Conservation (phyloP, 164 flowering plant species). For the Platanus orientalis region DNA sequence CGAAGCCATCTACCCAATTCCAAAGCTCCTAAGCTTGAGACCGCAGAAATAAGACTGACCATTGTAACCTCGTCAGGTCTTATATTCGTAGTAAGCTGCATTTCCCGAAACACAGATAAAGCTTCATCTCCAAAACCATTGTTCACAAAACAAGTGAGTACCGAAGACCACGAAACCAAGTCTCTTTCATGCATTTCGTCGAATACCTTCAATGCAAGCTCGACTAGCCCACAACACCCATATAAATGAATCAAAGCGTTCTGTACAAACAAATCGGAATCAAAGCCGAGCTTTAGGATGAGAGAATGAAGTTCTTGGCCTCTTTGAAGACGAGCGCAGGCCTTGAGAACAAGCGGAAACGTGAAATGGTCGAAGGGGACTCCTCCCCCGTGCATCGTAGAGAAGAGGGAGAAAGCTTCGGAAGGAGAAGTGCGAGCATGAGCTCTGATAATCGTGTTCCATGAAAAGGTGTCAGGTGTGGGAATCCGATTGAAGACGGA, state of each 20-base stretch:
- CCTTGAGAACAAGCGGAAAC: slow-evolving; percentile 42
- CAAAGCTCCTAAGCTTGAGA: slow-evolving; percentile 33
- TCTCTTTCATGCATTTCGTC: slow-evolving; percentile 32
- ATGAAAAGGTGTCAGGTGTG: slow-evolving; percentile 13
- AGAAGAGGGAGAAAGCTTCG: slow-evolving; percentile 13
- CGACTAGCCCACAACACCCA: slow-evolving; percentile 26
- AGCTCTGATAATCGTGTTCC: slow-evolving; percentile 23
- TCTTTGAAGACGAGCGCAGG: slow-evolving; percentile 28
- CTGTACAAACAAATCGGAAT: slow-evolving; percentile 26
- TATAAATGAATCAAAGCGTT: slow-evolving; percentile 32
- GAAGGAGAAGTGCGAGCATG: slow-evolving; percentile 6
- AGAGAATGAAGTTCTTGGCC: slow-evolving; percentile 28
- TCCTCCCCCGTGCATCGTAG: slow-evolving; percentile 13
- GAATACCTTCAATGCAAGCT: slow-evolving; percentile 27
- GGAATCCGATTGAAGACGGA: slow-evolving; percentile 18
- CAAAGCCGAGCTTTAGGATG: slow-evolving; percentile 28
- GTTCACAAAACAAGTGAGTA: slow-evolving; percentile 27
- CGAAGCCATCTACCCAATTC: slow-evolving; percentile 45
- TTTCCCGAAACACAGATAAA: slow-evolving; percentile 27
- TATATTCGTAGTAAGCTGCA: slow-evolving; percentile 32
- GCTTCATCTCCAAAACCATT: slow-evolving; percentile 33
- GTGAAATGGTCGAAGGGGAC: slow-evolving; percentile 26
- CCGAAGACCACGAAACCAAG: slow-evolving; percentile 42
- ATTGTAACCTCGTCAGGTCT: slow-evolving; percentile 38
- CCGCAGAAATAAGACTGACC: slow-evolving; percentile 33